Conservation (phyloP, 371 early-diverging fungal genomes). For the Mortierella sp. region DNA sequence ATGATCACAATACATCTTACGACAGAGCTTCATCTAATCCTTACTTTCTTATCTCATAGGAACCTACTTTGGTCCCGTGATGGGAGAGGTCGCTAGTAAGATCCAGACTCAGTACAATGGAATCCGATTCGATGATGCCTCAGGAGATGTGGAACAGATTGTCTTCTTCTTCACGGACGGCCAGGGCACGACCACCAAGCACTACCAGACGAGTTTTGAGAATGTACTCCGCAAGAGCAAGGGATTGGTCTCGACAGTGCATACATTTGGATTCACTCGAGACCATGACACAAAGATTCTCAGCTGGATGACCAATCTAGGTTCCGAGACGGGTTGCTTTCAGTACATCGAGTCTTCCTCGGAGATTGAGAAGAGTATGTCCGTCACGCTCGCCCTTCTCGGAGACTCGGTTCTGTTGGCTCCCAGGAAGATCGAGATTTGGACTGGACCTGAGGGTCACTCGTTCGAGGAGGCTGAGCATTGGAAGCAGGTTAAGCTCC, state of each 20-base stretch:
- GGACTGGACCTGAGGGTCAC: constrained; percentile 2
- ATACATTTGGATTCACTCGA: constrained; percentile 42
- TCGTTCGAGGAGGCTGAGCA: constrained; percentile 12
- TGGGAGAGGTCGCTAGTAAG: constrained; percentile 12
- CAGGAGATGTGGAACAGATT: constrained; percentile 19
- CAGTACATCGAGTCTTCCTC: constrained; percentile 46
- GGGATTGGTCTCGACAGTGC: constrained; percentile 29
- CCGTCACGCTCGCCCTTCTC: constrained; percentile 33
- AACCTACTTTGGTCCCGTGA: constrained; percentile 33
- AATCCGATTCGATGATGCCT: background rate
- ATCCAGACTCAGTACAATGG: constrained; percentile 1
- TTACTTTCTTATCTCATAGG: too few relatives aligned
- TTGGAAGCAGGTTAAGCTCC: constrained; percentile 39
- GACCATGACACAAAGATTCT: constrained; percentile 43
- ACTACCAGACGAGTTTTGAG: constrained; percentile 14
- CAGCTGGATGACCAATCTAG: constrained; percentile 38
- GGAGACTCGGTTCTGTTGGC: constrained; percentile 25
- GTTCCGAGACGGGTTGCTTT: constrained; percentile 36
- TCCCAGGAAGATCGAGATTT: constrained; percentile 25
- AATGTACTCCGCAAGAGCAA: constrained; percentile 14
- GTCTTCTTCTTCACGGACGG: constrained; percentile 53
- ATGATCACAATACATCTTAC: too few relatives aligned
- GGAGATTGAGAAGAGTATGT: constrained; percentile 44
- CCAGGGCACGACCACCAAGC: too few relatives aligned
- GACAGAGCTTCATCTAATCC: too few relatives aligned